Conservation (phyloP, 2,329 filamentous ascomycete genomes). For the Monilinia vaccinii-corymbosi region DNA sequence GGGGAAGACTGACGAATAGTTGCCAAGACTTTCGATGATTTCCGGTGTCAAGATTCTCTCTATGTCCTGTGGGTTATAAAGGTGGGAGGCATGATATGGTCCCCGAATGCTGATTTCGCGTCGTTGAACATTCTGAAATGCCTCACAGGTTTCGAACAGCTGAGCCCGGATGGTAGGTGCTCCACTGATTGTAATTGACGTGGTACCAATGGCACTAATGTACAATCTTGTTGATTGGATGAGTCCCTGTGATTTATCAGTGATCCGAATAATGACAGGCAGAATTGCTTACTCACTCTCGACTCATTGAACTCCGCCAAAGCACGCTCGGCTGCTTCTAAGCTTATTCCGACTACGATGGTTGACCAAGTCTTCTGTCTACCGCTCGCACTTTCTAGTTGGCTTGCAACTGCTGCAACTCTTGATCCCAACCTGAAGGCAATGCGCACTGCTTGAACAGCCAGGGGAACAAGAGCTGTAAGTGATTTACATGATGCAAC, state of each 20-base stretch:
- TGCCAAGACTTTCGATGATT: conserved; percentile 8
- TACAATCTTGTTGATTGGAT: conserved; percentile 15
- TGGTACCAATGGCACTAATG: conserved; percentile 16
- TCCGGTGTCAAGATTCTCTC: conserved; percentile 16
- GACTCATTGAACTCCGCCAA: conserved; percentile 15
- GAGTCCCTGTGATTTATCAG: conserved; percentile 10
- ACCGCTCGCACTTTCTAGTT: conserved; percentile 13
- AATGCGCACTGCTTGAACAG: conserved; percentile 26
- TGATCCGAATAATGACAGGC: neutral
- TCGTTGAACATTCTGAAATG: conserved; percentile 13
- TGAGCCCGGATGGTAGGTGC: conserved; percentile 14
- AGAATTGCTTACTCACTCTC: neutral
- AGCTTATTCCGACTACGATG: conserved; percentile 14
- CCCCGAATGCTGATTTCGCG: conserved; percentile 19
- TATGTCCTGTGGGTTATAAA: conserved; percentile 23
- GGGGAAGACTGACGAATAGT: conserved; percentile 11
- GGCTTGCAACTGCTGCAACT: conserved; percentile 23
- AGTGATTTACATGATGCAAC: conserved; percentile 25
- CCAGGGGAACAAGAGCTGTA: conserved; percentile 26
- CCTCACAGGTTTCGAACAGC: conserved; percentile 11
- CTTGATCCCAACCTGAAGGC: conserved; percentile 28
- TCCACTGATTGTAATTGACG: conserved; percentile 19
- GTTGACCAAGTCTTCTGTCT: conserved; percentile 17
- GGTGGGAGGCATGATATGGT: conserved; percentile 28
- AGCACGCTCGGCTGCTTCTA: conserved; percentile 13